phyloP scores from a whole-genome alignment of 768 basidiomycete genomes.

The Tylopilus sp. region DNA sequence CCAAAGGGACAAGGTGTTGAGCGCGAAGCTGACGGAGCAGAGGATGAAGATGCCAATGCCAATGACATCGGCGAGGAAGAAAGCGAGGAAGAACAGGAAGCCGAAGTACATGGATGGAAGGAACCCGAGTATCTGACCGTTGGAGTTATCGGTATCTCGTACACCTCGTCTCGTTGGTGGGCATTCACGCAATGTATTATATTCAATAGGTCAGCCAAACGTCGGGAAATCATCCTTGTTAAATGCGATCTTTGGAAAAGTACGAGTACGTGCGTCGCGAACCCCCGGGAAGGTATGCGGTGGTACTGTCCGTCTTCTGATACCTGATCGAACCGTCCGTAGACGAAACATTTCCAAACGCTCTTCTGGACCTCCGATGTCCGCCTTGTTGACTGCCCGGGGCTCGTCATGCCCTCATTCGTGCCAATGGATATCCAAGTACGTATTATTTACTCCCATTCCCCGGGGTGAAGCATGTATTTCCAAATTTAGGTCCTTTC shows the following conservation, averaged over 20 bases:
- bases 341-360: constrained; percentile 97
- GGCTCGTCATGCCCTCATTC: constrained; percentile 85
- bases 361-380: constrained; percentile 85
- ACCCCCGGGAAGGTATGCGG: constrained; percentile 77
- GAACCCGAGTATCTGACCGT: constrained; percentile 69
- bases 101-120: constrained; percentile 21
- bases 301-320: neutral
- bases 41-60: constrained; percentile 28
- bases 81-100: constrained; percentile 13
- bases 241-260: constrained; percentile 83
- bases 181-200: neutral
- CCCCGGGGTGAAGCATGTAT: neutral
- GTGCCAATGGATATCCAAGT: constrained; percentile 85
- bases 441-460: constrained; percentile 1
- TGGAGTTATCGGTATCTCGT: constrained; percentile 64
- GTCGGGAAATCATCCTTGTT: constrained; percentile 92
- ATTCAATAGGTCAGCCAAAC: constrained; percentile 79
- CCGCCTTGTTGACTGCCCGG: constrained; percentile 93
- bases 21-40: constrained; percentile 9
- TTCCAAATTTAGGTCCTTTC: constrained; percentile 50
- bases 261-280: constrained; percentile 76
- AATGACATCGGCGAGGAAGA: constrained; percentile 5
- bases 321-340: neutral
- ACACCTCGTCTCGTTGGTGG: neutral
- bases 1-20: no score